Evolutionary conservation across 768 basidiomycete species (phyloP), one percentile per base, ranked within the genome.

Genomic region (Tylopilus cervinicoccineus): DNA sequence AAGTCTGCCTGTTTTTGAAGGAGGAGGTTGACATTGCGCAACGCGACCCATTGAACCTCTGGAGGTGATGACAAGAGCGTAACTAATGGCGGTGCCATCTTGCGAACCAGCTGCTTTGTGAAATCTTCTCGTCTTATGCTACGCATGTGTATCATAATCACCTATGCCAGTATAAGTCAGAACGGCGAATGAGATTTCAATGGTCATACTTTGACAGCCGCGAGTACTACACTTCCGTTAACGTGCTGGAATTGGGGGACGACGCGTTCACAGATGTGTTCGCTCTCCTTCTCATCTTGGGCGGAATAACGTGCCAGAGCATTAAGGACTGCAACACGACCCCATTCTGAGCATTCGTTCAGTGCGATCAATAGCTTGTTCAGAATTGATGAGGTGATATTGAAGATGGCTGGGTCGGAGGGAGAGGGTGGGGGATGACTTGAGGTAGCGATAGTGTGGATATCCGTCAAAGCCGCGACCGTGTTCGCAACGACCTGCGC

Each of bases 301-400:
- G 93, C 81, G 29, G 75, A 75, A 67, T 97, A 98, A 37, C 89
- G 80, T 6, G 91, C 78, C 26, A 98, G 72, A 0, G 92, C 90
- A 50, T 86, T 88, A 44, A 98, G 70, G 31, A 99, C 83, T 1
- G 94, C 93, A 14, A 99, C 93, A 48, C 95, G 81, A 27, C 96
- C 96, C 96, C 96, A 99, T 71, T 99, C 96, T 0, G 94, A 95
- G 64, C 95, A 97, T 69, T 98, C 96, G 64, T 95, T 95, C 17
- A 99, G 76, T 2, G 95, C 96, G 45, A 98, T 88, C 47, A 99
- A 74, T 14, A 99, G 80, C 65, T 94, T 96, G 69, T 78, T 86
- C 42, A 99, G 77, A 50, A 94, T 79, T 1, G 81, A 67, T 6
- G 84, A 69, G n/a, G 93, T 93, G 65, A 98, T 91, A 50, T 68